Evolutionary conservation across 164 flowering plant species (phyloP).

Genomic region (Liquidambar formosana): DNA sequence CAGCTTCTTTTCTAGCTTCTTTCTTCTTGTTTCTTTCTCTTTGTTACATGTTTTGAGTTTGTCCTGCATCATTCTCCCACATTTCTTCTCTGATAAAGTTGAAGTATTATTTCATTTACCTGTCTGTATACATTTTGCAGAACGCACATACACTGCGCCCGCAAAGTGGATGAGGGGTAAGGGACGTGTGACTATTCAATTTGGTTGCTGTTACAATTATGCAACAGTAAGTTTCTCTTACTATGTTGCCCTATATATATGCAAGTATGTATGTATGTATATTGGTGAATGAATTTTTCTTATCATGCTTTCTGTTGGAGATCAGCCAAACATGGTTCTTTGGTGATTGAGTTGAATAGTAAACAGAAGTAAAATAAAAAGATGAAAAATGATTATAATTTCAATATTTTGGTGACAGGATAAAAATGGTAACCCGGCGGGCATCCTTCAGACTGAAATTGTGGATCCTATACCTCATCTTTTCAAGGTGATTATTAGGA

Average conservation of each 20-base stretch:
- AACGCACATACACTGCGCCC: constrained; percentile 82
- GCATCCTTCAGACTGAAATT: constrained; percentile 58
- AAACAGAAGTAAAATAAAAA: background rate
- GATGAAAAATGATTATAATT: background rate
- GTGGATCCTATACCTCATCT: constrained; percentile 88
- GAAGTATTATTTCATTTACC: background rate
- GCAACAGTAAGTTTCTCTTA: constrained; percentile 53
- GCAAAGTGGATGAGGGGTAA: constrained; percentile 95
- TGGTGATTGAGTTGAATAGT: background rate
- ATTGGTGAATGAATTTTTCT: background rate
- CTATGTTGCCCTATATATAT: background rate
- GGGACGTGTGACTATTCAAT: constrained; percentile 90
- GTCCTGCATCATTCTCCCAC: background rate
- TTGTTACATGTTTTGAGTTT: too few relatives aligned
- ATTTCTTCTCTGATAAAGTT: background rate
- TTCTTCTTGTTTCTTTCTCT: too few relatives aligned
- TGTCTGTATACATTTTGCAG: constrained; percentile 37
- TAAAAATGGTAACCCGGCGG: constrained; percentile 88
- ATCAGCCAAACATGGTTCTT: background rate
- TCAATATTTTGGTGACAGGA: constrained; percentile 52
- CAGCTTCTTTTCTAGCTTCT: too few relatives aligned
- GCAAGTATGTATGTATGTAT: too few relatives aligned
- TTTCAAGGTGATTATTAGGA: constrained; percentile 78
- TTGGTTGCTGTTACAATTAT: constrained; percentile 98
- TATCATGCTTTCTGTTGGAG: background rate